A percentile compares a stretch with the other conserved stretches of the same genome.
Evolutionary conservation across 2,329 filamentous ascomycete species (phyloP).

Genomic region (Nannizzia gypsea): DNA sequence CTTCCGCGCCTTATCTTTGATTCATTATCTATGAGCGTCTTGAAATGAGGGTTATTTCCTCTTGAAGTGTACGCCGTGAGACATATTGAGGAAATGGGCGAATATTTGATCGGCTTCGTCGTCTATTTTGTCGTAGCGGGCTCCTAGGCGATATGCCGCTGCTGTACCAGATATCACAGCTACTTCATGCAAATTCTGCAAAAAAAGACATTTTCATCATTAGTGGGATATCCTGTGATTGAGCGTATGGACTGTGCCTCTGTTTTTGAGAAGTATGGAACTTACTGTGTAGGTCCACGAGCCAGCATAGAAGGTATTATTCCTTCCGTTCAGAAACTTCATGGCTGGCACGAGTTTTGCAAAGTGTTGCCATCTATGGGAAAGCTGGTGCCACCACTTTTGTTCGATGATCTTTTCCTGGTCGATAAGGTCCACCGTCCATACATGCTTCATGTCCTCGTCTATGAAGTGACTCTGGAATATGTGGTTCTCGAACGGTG

Average conservation of each 20-base stretch:
- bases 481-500: slow-evolving; percentile 47
- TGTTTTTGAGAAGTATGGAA: slow-evolving; percentile 5
- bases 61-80: slow-evolving; percentile 10
- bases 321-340: slow-evolving; percentile 58
- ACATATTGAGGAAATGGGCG: slow-evolving; percentile 20
- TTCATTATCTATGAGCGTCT: not conserved
- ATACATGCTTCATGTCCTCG: slow-evolving; percentile 44
- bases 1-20: not conserved
- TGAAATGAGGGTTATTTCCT: not conserved
- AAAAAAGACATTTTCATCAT: not conserved
- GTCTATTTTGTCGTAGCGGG: slow-evolving; percentile 41
- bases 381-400: slow-evolving; percentile 54
- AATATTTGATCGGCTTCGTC: slow-evolving; percentile 24
- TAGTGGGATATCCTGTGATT: not conserved
- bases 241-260: too few relatives aligned
- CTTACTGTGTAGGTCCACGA: slow-evolving; percentile 57
- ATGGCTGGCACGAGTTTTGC: slow-evolving; percentile 54
- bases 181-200: slow-evolving; percentile 49
- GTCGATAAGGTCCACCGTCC: slow-evolving; percentile 48
- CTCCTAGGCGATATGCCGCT: slow-evolving; percentile 57
- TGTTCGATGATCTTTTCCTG: slow-evolving; percentile 44
- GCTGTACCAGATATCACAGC: slow-evolving; percentile 60
- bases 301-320: slow-evolving; percentile 51
- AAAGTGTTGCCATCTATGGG: slow-evolving; percentile 51
- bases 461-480: slow-evolving; percentile 58